These are phyloP conservation scores for Gracilaria domingensis DNA, from an alignment of 23 red algal species.

Conservation along the genomic window DNA sequence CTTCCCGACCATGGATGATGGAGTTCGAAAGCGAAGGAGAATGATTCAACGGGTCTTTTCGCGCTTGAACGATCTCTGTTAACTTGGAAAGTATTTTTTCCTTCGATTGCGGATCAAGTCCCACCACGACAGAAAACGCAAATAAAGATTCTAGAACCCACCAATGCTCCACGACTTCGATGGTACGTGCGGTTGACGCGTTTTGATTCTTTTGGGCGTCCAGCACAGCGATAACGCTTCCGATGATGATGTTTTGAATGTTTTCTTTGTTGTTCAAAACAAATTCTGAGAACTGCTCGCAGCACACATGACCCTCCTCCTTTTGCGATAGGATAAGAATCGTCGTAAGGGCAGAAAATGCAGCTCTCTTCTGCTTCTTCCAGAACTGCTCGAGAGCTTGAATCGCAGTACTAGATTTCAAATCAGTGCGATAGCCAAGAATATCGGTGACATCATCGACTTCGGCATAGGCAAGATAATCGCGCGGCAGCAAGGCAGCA, in stretches of 20 bases:
- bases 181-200: not conserved
- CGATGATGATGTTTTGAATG: constrained; percentile 28
- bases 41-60: constrained; percentile 2
- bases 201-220: constrained; percentile 3
- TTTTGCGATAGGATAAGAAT: constrained; percentile 24
- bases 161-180: not conserved
- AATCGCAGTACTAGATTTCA: constrained; percentile 16
- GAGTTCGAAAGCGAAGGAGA: constrained; percentile 22
- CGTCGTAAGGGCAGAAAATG: constrained; percentile 46
- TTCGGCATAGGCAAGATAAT: constrained; percentile 41
- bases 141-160: constrained; percentile 57
- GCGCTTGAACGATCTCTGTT: constrained; percentile 4
- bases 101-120: constrained; percentile 5
- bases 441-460: constrained; percentile 40
- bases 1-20: constrained; percentile 25
- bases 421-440: constrained; percentile 20
- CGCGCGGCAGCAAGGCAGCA: constrained; percentile 52
- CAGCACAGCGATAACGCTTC: constrained; percentile 7
- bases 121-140: constrained; percentile 17
- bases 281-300: constrained; percentile 28
- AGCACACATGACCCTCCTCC: constrained; percentile 23
- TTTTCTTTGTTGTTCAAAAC: not conserved
- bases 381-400: constrained; percentile 46
- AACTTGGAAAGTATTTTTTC: constrained; percentile 19
- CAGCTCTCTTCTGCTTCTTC: constrained; percentile 35